Evolutionary conservation across 345 rosid genomes (phyloP).

Genomic region (Corchorus olitorius): DNA sequence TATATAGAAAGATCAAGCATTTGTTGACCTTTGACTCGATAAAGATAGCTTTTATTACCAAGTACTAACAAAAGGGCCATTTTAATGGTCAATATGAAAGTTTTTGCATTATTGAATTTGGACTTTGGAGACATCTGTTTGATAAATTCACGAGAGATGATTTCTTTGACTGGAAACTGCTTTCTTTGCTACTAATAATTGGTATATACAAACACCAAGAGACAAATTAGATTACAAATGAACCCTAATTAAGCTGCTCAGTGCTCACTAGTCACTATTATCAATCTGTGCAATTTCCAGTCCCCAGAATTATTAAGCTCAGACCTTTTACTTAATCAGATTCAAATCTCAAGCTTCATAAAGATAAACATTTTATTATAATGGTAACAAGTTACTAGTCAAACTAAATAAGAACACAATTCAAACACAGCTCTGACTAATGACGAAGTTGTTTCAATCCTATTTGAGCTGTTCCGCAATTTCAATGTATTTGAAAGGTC

Average conservation of each 20-base stretch:
- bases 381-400: too few relatives aligned
- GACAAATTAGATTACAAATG: too few relatives aligned
- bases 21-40: conserved; percentile 18
- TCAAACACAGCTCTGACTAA: not conserved
- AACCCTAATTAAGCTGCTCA: too few relatives aligned
- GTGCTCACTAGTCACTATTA: too few relatives aligned
- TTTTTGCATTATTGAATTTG: not conserved
- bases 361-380: not conserved
- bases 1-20: not conserved
- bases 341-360: too few relatives aligned
- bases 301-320: too few relatives aligned
- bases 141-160: not conserved
- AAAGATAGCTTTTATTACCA: not conserved
- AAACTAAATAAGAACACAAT: not conserved
- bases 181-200: not conserved
- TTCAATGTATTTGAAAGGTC: not conserved
- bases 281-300: too few relatives aligned
- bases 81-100: not conserved
- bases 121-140: not conserved
- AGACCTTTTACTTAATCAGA: too few relatives aligned
- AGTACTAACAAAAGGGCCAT: not conserved
- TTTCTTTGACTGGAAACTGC: not conserved
- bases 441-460: not conserved
- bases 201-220: not conserved
- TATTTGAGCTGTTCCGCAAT: too few relatives aligned